Evolutionary conservation across 2,329 filamentous ascomycete species (phyloP), one percentile per base, ranked within the genome.

Genomic region (Pseudomassariella vexata): DNA sequence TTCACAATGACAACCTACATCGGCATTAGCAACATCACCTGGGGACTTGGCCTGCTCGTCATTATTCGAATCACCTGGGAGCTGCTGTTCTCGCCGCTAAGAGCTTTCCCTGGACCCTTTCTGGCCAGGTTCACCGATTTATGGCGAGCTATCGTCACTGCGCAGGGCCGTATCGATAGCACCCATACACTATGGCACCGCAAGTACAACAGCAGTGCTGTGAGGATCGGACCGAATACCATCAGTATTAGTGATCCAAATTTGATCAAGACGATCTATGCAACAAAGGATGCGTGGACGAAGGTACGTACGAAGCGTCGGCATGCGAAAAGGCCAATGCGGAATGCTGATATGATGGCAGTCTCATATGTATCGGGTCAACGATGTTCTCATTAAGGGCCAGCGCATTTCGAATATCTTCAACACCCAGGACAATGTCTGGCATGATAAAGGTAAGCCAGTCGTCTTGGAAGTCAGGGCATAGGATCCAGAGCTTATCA

Each of bases 61-160:
- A n/a, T n/a, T n/a, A n/a, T n/a, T n/a, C n/a, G n/a, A n/a, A n/a
- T n/a, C n/a, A n/a, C n/a, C n/a, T n/a, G n/a, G n/a, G n/a, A n/a
- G n/a, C n/a, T n/a, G n/a, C n/a, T n/a, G n/a, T 19, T 14, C 8
- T 35, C 32, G 7, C 32, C 32, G 10, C 27, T 35, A 10, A 26
- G 32, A 9, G 23, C 20, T 15, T 35, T 25, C 21, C 33, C 33
- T 6, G 41, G 41, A 6, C 41, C 41, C 8, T 35, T 38, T 16
- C 23, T 42, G 15, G 39, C 39, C 20, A 35, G 26, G 18, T 30
- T 38, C 26, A 38, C 37, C 11, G 16, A 36, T 15, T 25, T 38
- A 8, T 40, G 34, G 34, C 35, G 36, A n/a, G 20, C 34, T 10
- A 23, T 15, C 10, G 29, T 24, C 15, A 12, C 23, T 22, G 23